phyloP scores from a whole-genome alignment of 75 land plant species.

The Azolla pinnata region DNA sequence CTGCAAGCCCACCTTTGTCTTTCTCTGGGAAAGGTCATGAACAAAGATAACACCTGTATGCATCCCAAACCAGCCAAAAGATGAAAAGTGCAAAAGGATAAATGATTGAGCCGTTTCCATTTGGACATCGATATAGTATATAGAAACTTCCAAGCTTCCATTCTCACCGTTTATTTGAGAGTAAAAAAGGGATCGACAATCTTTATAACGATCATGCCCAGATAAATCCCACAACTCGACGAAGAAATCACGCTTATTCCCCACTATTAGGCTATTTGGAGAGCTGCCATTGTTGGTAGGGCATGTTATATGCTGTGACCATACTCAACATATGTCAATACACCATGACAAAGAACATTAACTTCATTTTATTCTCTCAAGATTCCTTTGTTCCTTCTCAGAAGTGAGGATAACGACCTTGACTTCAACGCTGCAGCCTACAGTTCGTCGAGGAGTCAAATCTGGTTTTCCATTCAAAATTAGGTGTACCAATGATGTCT shows the following conservation, averaged over 20 bases:
- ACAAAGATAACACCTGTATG: conserved; percentile 78
- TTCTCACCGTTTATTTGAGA: conserved; percentile 70
- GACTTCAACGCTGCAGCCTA: conserved; percentile 69
- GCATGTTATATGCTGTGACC: conserved; percentile 46
- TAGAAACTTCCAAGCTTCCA: too few relatives aligned
- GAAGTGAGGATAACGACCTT: conserved; percentile 36
- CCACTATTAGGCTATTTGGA: conserved; percentile 38
- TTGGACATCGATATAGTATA: too few relatives aligned
- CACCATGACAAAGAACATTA: neutral
- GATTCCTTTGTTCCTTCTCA: neutral
- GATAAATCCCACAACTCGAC: conserved; percentile 86
- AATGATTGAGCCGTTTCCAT: too few relatives aligned
- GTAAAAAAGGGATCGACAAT: conserved; percentile 78
- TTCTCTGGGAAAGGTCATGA: conserved; percentile 73
- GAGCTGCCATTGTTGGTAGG: conserved; percentile 48
- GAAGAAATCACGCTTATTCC: conserved; percentile 63
- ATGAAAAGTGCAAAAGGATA: too few relatives aligned
- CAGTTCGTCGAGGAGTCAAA: conserved; percentile 46
- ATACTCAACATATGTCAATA: neutral
- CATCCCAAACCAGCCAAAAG: too few relatives aligned
- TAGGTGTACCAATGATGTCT: conserved; percentile 67
- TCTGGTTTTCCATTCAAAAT: conserved; percentile 53
- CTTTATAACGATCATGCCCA: conserved; percentile 80
- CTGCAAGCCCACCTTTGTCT: conserved; percentile 61
- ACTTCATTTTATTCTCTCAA: neutral